Percentiles rank a stretch among this genome's conserved stretches.
Conservation (phyloP, 2,329 filamentous ascomycete genomes). For the Aspergillus carbonarius region DNA sequence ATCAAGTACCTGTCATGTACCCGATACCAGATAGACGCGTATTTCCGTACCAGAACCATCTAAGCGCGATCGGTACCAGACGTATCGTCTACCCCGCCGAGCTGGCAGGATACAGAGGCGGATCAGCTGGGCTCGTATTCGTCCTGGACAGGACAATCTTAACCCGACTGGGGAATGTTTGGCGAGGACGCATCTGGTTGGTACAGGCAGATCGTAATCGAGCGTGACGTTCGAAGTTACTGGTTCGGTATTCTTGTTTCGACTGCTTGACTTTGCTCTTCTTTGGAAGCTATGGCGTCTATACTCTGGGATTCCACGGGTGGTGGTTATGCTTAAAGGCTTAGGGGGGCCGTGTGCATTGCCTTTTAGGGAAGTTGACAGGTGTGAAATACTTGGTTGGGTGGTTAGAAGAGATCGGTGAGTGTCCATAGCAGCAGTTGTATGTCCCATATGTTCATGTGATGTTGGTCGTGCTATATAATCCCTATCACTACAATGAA, state of each 20-base stretch:
- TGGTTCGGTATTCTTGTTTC: no score
- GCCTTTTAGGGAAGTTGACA: neutral
- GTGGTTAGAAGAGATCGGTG: no score
- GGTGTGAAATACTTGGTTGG: neutral
- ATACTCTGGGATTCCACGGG: neutral
- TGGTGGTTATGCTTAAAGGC: neutral
- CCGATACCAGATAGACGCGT: neutral
- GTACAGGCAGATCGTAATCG: neutral
- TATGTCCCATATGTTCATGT: no score
- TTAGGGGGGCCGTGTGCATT: neutral
- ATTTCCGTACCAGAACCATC: neutral
- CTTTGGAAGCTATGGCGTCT: neutral
- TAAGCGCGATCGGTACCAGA: no score
- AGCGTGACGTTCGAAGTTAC: neutral
- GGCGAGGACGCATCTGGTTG: neutral
- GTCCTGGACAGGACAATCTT: neutral
- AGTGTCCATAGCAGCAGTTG: no score
- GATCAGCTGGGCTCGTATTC: neutral
- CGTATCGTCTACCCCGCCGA: no score
- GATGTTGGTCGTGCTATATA: neutral
- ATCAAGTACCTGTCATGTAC: neutral
- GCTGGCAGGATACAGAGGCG: neutral
- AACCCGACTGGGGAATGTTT: neutral
- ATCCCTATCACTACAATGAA: slow-evolving; percentile 2
- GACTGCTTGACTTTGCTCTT: neutral